A percentile compares a stretch with the other conserved stretches of the same genome.
Evolutionary conservation across 2,329 filamentous ascomycete genomes (phyloP).

Genomic region (Diaporthe citrichinensis): DNA sequence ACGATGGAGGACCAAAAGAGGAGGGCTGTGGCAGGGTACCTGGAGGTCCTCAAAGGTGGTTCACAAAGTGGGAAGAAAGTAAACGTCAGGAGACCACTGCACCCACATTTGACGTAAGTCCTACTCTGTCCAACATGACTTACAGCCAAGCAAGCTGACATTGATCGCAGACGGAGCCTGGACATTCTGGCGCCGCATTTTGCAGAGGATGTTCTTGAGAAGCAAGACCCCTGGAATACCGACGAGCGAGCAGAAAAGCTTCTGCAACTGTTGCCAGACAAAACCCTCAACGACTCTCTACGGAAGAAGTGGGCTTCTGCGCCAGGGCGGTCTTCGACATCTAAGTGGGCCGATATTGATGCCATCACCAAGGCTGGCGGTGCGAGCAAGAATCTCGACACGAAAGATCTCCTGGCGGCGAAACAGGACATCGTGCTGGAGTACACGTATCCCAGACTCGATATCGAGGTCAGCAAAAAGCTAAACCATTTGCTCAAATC

Average conservation of each 20-base stretch:
- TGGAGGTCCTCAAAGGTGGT: slow-evolving; percentile 91
- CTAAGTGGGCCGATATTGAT: slow-evolving; percentile 97
- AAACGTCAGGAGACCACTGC: slow-evolving; percentile 85
- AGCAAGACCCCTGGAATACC: slow-evolving; percentile 87
- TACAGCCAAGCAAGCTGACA: slow-evolving; percentile 12
- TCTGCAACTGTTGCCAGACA: slow-evolving; percentile 87
- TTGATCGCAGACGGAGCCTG: slow-evolving; percentile 77
- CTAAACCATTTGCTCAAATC: slow-evolving; percentile 98
- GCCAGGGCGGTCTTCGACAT: slow-evolving; percentile 80
- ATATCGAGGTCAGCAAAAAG: slow-evolving; percentile 98
- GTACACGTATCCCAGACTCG: slow-evolving; percentile 96
- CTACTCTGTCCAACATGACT: not conserved
- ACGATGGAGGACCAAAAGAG: slow-evolving; percentile 88
- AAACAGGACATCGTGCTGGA: slow-evolving; percentile 98
- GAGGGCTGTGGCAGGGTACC: slow-evolving; percentile 87
- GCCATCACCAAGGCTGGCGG: slow-evolving; percentile 80
- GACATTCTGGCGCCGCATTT: slow-evolving; percentile 89
- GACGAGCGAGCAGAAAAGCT: slow-evolving; percentile 81
- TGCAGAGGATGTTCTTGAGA: slow-evolving; percentile 82
- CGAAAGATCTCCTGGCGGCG: slow-evolving; percentile 82
- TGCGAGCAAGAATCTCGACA: slow-evolving; percentile 80
- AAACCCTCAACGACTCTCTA: slow-evolving; percentile 80
- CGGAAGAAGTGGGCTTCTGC: slow-evolving; percentile 92
- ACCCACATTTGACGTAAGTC: slow-evolving; percentile 84
- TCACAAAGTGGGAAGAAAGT: slow-evolving; percentile 89